These are phyloP conservation scores for Xerocomus minutiporus DNA, from an alignment of 1,284 basidiomycete genomes.

Conservation along the genomic window DNA sequence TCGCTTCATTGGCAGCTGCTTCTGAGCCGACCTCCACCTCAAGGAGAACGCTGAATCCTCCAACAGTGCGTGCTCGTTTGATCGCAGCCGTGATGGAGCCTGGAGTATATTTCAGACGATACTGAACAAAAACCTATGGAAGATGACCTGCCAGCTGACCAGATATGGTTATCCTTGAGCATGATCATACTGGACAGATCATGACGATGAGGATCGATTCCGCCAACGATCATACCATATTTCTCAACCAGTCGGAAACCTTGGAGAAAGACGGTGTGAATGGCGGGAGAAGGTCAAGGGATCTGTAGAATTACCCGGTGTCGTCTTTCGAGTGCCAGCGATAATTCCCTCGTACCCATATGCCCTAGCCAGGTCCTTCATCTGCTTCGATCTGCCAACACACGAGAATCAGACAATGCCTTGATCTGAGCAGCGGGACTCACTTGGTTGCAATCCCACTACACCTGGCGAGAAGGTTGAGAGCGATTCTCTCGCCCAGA, in stretches of 20 bases:
- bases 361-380: conserved; percentile 76
- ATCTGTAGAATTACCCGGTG: conserved; percentile 61
- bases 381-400: conserved; percentile 63
- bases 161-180: conserved; percentile 99
- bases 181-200: conserved; percentile 99
- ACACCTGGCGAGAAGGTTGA: conserved; percentile 93
- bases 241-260: conserved; percentile 97
- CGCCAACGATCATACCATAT: conserved; percentile 98
- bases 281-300: conserved; percentile 1
- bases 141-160: conserved; percentile 74
- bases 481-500: conserved; percentile 91
- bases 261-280: conserved; percentile 21
- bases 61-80: conserved; percentile 78
- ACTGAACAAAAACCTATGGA: background rate
- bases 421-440: conserved; percentile 22
- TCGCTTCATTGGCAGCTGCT: conserved; percentile 91
- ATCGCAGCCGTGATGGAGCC: conserved; percentile 92
- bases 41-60: conserved; percentile 89
- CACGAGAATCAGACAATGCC: conserved; percentile 2
- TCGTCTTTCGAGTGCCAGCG: conserved; percentile 96
- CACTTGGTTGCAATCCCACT: conserved; percentile 95
- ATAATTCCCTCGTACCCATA: conserved; percentile 87
- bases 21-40: conserved; percentile 93
- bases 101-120: conserved; percentile 23
- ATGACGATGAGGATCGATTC: conserved; percentile 94